Percentiles rank a stretch among this genome's conserved stretches.
Evolutionary conservation across 805 yeast species (phyloP).

Genomic region (Kuraishia cidri): DNA sequence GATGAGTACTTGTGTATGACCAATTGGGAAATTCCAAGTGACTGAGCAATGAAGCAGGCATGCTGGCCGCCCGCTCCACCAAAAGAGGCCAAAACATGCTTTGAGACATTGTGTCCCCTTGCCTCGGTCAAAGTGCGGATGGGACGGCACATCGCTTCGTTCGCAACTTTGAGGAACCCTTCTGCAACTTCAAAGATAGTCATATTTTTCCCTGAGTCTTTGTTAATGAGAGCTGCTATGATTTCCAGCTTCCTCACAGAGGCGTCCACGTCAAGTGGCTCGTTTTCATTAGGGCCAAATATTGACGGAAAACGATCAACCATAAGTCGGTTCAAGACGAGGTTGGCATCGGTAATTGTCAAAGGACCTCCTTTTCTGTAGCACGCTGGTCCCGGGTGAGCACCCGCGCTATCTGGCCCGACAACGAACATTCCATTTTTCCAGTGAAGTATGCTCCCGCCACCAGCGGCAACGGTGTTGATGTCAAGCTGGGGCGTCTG

Average conservation of each 20-base stretch:
- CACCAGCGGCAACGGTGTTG: slow-evolving; percentile 81
- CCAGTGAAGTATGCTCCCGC: slow-evolving; percentile 63
- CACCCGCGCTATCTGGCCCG: slow-evolving; percentile 82
- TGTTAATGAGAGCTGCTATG: slow-evolving; percentile 49
- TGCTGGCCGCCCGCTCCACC: slow-evolving; percentile 97
- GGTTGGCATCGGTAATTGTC: slow-evolving; percentile 80
- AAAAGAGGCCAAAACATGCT: slow-evolving; percentile 71
- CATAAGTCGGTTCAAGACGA: slow-evolving; percentile 60
- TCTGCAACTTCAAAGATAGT: slow-evolving; percentile 59
- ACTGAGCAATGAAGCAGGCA: slow-evolving; percentile 67
- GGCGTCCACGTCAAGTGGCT: slow-evolving; percentile 51
- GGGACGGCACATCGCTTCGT: slow-evolving; percentile 87
- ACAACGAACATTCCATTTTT: slow-evolving; percentile 68
- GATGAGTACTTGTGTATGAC: slow-evolving; percentile 78
- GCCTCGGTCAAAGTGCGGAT: slow-evolving; percentile 80
- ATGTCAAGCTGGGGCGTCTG: slow-evolving; percentile 82
- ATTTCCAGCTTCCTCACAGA: slow-evolving; percentile 40
- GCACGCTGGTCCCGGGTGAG: slow-evolving; percentile 88
- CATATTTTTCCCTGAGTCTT: slow-evolving; percentile 19
- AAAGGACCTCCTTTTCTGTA: slow-evolving; percentile 79
- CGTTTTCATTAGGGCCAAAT: slow-evolving; percentile 74
- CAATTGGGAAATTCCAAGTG: slow-evolving; percentile 59
- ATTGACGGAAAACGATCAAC: slow-evolving; percentile 75
- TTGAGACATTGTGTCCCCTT: slow-evolving; percentile 58
- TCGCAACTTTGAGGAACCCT: slow-evolving; percentile 79